phyloP scores from a whole-genome alignment of 345 rosid species.

The Cardamine chenopodiifolia region DNA sequence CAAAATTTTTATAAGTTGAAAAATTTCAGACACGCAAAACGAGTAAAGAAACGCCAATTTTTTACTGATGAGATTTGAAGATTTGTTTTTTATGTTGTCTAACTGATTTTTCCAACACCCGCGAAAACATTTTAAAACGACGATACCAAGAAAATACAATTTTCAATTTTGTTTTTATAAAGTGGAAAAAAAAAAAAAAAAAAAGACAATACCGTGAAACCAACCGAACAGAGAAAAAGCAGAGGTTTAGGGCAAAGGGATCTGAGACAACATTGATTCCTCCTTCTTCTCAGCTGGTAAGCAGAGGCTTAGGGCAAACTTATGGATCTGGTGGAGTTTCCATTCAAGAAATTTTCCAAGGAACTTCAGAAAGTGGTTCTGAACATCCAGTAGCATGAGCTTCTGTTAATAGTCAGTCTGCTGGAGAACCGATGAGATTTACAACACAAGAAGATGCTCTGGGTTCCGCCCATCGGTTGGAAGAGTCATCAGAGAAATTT shows the following conservation, averaged over 20 bases:
- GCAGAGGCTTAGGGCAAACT: constrained; percentile 43
- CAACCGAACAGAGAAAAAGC: constrained; percentile 36
- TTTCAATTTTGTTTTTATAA: neutral
- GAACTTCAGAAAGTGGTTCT: constrained; percentile 53
- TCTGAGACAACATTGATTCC: constrained; percentile 55
- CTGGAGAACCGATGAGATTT: constrained; percentile 42
- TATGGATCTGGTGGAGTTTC: constrained; percentile 40
- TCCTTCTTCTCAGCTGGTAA: constrained; percentile 59
- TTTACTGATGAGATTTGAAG: constrained; percentile 12
- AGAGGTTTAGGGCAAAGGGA: constrained; percentile 47
- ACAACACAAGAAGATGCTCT: constrained; percentile 58
- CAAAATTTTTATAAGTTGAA: neutral
- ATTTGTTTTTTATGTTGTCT: neutral
- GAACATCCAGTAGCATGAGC: constrained; percentile 41
- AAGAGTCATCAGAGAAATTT: constrained; percentile 58
- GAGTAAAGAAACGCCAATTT: constrained; percentile 11
- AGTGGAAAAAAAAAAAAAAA: neutral
- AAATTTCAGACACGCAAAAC: constrained; percentile 21
- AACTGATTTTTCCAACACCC: constrained; percentile 27
- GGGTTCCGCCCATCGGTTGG: constrained; percentile 64
- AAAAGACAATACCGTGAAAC: constrained; percentile 39
- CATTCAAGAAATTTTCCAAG: constrained; percentile 45
- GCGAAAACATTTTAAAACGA: constrained; percentile 38
- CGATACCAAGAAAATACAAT: constrained; percentile 14
- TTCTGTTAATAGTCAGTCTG: constrained; percentile 41